These are phyloP conservation scores for Penicillium verrucosum DNA, from an alignment of 2,329 filamentous ascomycete species.

Conservation along the genomic window DNA sequence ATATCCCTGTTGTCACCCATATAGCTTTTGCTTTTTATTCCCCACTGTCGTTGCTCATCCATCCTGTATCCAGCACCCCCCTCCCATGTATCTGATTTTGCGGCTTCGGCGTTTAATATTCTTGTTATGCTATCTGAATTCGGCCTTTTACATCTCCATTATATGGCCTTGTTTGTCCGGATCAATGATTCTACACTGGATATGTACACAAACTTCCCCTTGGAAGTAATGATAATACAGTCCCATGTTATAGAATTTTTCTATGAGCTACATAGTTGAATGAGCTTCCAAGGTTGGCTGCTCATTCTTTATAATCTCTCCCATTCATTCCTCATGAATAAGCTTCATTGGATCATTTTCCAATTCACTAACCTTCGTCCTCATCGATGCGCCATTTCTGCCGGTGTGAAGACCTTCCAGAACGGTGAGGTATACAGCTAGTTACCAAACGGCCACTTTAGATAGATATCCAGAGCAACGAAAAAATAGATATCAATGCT, in stretches of 20 bases:
- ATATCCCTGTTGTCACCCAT: background rate
- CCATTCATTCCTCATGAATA: background rate
- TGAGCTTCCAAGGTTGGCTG: too few species aligned
- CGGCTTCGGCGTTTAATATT: background rate
- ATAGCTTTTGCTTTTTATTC: constrained; percentile 1
- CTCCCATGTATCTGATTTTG: background rate
- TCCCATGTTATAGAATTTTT: background rate
- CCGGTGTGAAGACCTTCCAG: background rate
- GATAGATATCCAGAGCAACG: background rate
- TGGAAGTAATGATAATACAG: background rate
- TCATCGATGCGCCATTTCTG: background rate
- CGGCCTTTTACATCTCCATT: too few species aligned
- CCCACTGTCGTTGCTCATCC: background rate
- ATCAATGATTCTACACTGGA: background rate
- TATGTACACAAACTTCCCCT: background rate
- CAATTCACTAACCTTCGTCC: background rate
- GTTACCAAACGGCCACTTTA: too few species aligned
- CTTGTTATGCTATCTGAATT: background rate
- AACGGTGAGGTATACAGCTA: background rate
- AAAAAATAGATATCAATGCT: background rate
- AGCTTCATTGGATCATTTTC: background rate
- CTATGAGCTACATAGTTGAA: background rate
- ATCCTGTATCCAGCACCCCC: constrained; percentile 1
- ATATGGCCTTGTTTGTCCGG: background rate
- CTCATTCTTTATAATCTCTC: background rate